These are phyloP conservation scores for Trypanosoma boissoni DNA, from an alignment of 208 protist genomes.

Conservation along the genomic window DNA sequence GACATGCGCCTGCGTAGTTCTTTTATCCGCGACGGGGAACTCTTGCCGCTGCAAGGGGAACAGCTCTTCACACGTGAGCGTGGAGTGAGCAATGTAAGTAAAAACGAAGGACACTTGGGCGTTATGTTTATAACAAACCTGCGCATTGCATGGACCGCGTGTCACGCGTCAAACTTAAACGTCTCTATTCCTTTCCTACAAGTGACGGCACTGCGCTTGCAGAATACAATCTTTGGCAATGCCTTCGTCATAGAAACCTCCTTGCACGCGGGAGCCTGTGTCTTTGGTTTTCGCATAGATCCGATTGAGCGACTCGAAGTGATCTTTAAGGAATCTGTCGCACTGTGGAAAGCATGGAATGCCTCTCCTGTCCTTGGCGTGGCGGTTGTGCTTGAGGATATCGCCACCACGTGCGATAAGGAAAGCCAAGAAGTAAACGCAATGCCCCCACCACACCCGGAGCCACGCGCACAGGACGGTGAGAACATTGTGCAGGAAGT, in stretches of 20 bases:
- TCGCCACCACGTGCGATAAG: slow-evolving; percentile 10
- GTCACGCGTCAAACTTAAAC: slow-evolving; percentile 90
- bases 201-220: slow-evolving; percentile 63
- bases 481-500: slow-evolving; percentile 79
- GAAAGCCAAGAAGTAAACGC: background rate
- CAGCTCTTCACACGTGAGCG: slow-evolving; percentile 76
- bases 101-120: slow-evolving; percentile 89
- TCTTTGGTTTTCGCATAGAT: slow-evolving; percentile 90
- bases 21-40: slow-evolving; percentile 81
- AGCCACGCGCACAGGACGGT: slow-evolving; percentile 41
- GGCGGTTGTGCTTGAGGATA: slow-evolving; percentile 38
- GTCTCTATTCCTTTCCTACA: slow-evolving; percentile 96
- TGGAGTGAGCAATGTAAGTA: slow-evolving; percentile 92
- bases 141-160: slow-evolving; percentile 94
- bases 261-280: slow-evolving; percentile 53
- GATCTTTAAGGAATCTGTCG: slow-evolving; percentile 79
- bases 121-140: slow-evolving; percentile 94
- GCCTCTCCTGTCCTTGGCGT: slow-evolving; percentile 86
- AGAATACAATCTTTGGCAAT: slow-evolving; percentile 79
- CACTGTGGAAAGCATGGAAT: slow-evolving; percentile 79
- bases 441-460: background rate
- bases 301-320: slow-evolving; percentile 56
- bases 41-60: slow-evolving; percentile 88
- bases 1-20: slow-evolving; percentile 93
- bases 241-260: slow-evolving; percentile 85